Evolutionary conservation across 2,329 filamentous ascomycete species (phyloP).

Genomic region (Cercospora sojina): DNA sequence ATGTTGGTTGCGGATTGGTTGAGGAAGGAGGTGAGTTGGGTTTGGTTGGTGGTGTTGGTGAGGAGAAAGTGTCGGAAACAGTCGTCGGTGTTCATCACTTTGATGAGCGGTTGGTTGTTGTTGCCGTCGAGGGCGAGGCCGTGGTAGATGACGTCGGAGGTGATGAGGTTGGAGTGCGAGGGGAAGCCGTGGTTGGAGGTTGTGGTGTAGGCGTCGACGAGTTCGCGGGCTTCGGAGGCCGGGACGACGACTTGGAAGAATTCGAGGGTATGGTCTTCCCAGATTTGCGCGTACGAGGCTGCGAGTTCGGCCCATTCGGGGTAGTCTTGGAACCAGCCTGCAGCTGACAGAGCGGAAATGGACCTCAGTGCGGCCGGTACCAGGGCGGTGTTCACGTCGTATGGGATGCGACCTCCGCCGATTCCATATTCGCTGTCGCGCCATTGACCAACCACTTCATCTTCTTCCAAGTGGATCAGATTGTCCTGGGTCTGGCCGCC

Average conservation of each 20-base stretch:
- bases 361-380: conserved; percentile 61
- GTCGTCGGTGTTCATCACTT: conserved; percentile 63
- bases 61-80: conserved; percentile 64
- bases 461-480: conserved; percentile 57
- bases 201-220: conserved; percentile 52
- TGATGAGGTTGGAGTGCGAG: conserved; percentile 45
- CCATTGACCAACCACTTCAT: conserved; percentile 61
- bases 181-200: conserved; percentile 44
- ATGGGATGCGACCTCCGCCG: conserved; percentile 63
- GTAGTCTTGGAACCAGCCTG: conserved; percentile 54
- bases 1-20: conserved; percentile 60
- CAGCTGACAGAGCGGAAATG: conserved; percentile 53
- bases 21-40: conserved; percentile 57
- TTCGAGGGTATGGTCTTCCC: conserved; percentile 60
- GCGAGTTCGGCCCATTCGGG: conserved; percentile 50
- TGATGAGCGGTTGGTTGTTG: conserved; percentile 51
- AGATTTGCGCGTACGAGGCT: conserved; percentile 55
- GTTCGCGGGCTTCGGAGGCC: conserved; percentile 44
- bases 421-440: conserved; percentile 61
- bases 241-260: conserved; percentile 57
- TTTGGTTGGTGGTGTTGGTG: conserved; percentile 54
- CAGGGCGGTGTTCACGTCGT: conserved; percentile 64
- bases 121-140: conserved; percentile 58
- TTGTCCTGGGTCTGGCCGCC: conserved; percentile 54
- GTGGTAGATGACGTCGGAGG: conserved; percentile 53